Conservation (phyloP, 1,139 yeast genomes). For the Nakaseomyces glabratus region DNA sequence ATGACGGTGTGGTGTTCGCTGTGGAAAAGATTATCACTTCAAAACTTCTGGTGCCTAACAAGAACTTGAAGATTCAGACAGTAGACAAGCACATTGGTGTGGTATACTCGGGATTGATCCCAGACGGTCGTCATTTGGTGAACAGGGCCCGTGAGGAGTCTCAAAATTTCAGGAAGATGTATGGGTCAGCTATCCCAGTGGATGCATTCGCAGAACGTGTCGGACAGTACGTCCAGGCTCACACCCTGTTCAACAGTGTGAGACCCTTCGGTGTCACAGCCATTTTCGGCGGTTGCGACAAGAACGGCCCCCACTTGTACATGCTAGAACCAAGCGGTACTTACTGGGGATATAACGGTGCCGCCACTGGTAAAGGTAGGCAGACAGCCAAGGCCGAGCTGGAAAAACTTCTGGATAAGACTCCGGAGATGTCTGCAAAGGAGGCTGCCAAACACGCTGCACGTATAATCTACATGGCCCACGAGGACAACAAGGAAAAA, state of each 20-base stretch:
- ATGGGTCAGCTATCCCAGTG: conserved; percentile 68
- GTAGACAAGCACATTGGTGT: conserved; percentile 92
- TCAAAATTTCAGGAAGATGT: conserved; percentile 63
- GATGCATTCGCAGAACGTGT: conserved; percentile 80
- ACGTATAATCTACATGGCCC: conserved; percentile 83
- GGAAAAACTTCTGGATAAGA: conserved; percentile 53
- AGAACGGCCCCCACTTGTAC: conserved; percentile 80
- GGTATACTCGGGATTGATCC: conserved; percentile 86
- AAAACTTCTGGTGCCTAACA: conserved; percentile 79
- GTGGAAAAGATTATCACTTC: conserved; percentile 86
- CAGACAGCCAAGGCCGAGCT: conserved; percentile 93
- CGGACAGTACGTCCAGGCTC: conserved; percentile 90
- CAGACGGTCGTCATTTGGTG: conserved; percentile 94
- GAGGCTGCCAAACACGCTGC: conserved; percentile 95
- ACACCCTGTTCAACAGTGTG: conserved; percentile 91
- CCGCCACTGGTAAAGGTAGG: conserved; percentile 97
- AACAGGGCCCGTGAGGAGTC: conserved; percentile 92
- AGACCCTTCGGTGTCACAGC: conserved; percentile 94
- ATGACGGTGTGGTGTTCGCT: conserved; percentile 93
- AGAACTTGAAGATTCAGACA: conserved; percentile 83
- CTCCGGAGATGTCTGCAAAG: conserved; percentile 52
- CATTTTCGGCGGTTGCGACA: conserved; percentile 89
- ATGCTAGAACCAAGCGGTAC: conserved; percentile 98
- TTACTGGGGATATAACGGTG: conserved; percentile 95
- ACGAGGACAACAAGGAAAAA: conserved; percentile 95